Evolutionary conservation across 176 grass and related monocot genomes (phyloP).

Genomic region (Tillandsia leiboldiana): DNA sequence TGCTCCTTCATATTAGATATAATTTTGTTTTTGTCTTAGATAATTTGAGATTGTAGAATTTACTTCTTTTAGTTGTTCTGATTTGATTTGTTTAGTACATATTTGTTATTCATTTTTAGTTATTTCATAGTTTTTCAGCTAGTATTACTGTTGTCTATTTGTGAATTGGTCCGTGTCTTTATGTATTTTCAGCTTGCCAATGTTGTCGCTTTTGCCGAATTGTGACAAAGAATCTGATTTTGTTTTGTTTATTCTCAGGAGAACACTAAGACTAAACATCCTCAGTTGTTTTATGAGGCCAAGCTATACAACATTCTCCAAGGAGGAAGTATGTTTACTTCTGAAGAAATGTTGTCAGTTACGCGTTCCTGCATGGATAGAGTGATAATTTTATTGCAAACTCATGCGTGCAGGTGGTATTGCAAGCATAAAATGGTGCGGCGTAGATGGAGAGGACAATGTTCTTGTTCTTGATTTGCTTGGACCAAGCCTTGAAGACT

Average conservation of each 20-base stretch:
- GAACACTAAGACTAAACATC: constrained; percentile 50
- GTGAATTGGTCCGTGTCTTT: too few relatives aligned
- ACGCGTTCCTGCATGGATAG: background rate
- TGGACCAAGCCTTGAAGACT: constrained; percentile 58
- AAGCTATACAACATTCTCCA: constrained; percentile 62
- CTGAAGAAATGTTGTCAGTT: background rate
- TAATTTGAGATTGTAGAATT: background rate
- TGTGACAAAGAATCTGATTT: constrained; percentile 5
- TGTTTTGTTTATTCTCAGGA: constrained; percentile 32
- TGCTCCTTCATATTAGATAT: too few relatives aligned
- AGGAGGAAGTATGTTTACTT: constrained; percentile 37
- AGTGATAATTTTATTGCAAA: background rate
- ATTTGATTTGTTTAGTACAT: background rate
- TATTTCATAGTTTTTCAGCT: background rate
- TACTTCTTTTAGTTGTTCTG: constrained; percentile 8
- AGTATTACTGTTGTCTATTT: background rate
- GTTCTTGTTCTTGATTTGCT: constrained; percentile 69
- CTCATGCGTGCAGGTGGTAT: constrained; percentile 44
- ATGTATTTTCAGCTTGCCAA: background rate
- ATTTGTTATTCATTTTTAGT: background rate
- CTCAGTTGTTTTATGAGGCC: constrained; percentile 71
- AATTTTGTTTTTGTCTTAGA: too few relatives aligned
- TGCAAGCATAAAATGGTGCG: constrained; percentile 63
- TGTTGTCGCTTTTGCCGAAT: constrained; percentile 16
- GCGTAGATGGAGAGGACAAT: constrained; percentile 58